Evolutionary conservation across 1,284 basidiomycete genomes (phyloP).

Genomic region (Puccinia brachypodii): DNA sequence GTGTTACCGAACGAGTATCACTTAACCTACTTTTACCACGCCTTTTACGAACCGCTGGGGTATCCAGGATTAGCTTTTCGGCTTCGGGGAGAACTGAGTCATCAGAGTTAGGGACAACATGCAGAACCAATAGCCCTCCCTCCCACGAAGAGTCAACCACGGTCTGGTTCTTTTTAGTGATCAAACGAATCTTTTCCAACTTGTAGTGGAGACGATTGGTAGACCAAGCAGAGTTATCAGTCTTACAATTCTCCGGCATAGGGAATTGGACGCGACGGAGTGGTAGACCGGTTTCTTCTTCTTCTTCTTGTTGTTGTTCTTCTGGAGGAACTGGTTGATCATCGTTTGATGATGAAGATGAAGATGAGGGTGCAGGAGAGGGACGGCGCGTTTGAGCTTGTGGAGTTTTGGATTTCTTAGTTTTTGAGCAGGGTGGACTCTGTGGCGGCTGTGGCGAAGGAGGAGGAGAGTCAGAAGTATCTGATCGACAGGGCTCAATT

Average conservation of each 20-base stretch:
- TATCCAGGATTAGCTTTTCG: background rate
- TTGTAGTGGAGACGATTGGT: slow-evolving; percentile 38
- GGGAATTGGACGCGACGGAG: slow-evolving; percentile 7
- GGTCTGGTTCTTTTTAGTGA: slow-evolving; percentile 20
- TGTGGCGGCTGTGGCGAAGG: background rate
- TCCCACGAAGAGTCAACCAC: slow-evolving; percentile 40
- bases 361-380: background rate
- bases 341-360: background rate
- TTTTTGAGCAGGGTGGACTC: background rate
- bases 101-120: slow-evolving; percentile 22
- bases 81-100: background rate
- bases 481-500: background rate
- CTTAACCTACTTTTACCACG: background rate
- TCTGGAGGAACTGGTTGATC: background rate
- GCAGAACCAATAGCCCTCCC: background rate
- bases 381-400: background rate
- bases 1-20: slow-evolving; percentile 5
- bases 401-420: background rate
- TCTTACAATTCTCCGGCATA: slow-evolving; percentile 24
- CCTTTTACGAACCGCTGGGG: background rate
- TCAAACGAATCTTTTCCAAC: slow-evolving; percentile 36
- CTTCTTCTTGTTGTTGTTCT: too few species aligned
- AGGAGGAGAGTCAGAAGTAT: background rate
- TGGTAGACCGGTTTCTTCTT: slow-evolving; percentile 23
- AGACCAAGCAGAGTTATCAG: background rate